Percentiles rank a stretch among this genome's conserved stretches.
phyloP scores from a whole-genome alignment of 192 early-diverging fungal species.

The Backusella morwellensis region DNA sequence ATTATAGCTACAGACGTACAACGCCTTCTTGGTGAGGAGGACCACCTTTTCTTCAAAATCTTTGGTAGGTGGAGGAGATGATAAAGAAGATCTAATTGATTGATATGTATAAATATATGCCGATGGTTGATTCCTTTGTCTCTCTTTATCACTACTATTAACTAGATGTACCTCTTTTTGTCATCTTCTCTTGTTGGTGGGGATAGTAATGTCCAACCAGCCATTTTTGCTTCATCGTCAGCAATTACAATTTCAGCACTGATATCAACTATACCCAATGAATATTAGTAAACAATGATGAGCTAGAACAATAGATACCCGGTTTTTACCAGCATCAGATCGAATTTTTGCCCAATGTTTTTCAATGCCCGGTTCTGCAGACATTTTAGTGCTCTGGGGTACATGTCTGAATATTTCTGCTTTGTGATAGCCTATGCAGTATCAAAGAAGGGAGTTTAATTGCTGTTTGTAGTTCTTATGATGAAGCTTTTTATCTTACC shows the following conservation, averaged over 20 bases:
- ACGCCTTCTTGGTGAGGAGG: conserved; percentile 56
- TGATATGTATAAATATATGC: too few relatives aligned
- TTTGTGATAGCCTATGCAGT: conserved; percentile 32
- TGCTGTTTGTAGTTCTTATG: conserved; percentile 22
- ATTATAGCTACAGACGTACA: conserved; percentile 70
- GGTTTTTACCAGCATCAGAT: conserved; percentile 40
- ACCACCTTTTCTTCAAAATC: conserved; percentile 65
- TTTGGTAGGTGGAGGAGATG: conserved; percentile 12
- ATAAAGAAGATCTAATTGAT: neutral
- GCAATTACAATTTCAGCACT: conserved; percentile 63
- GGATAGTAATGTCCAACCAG: conserved; percentile 65
- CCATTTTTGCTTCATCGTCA: conserved; percentile 55
- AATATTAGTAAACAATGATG: neutral
- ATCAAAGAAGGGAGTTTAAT: neutral
- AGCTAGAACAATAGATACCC: neutral
- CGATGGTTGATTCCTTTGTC: too few relatives aligned
- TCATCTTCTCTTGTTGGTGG: conserved; percentile 36
- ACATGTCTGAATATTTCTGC: conserved; percentile 34
- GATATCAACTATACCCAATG: conserved; percentile 34
- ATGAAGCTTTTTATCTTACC: conserved; percentile 30
- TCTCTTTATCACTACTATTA: neutral
- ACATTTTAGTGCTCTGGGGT: conserved; percentile 21
- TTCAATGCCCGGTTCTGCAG: conserved; percentile 43
- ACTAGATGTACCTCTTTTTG: conserved; percentile 39
- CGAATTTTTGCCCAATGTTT: conserved; percentile 35